These are phyloP conservation scores for Cardiospermum halicacabum DNA, from an alignment of 345 rosid genomes.

Conservation along the genomic window DNA sequence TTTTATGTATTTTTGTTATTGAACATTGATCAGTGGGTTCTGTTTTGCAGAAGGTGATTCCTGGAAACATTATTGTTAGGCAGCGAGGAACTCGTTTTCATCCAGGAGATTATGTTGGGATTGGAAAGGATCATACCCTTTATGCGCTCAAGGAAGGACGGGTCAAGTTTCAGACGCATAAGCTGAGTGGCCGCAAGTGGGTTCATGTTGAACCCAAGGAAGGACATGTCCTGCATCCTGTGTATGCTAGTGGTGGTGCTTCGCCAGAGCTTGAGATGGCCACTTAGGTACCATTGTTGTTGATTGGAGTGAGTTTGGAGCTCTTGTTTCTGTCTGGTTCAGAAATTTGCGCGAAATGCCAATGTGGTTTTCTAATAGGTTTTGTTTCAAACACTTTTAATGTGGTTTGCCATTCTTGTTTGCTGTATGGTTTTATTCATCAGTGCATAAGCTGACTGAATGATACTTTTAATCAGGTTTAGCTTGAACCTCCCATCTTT, in stretches of 20 bases:
- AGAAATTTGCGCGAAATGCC: neutral
- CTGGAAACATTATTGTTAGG: constrained; percentile 81
- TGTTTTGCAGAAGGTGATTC: constrained; percentile 57
- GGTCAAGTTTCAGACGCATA: constrained; percentile 67
- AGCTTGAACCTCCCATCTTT: neutral
- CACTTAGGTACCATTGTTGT: neutral
- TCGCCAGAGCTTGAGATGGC: constrained; percentile 27
- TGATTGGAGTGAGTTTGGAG: neutral
- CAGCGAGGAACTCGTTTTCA: constrained; percentile 83
- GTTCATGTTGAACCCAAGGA: constrained; percentile 67
- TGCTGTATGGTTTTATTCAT: neutral
- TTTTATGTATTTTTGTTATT: neutral
- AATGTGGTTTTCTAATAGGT: neutral
- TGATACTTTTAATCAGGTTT: neutral
- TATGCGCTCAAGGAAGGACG: constrained; percentile 68
- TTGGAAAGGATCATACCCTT: constrained; percentile 71
- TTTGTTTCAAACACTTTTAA: neutral
- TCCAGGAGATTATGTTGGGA: constrained; percentile 81
- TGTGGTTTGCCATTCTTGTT: too few relatives aligned
- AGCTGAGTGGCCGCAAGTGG: constrained; percentile 70
- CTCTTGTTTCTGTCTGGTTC: neutral
- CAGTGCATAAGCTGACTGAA: neutral
- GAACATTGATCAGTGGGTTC: constrained; percentile 11
- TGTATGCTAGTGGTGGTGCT: constrained; percentile 34
- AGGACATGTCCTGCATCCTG: constrained; percentile 76